Percentiles rank a stretch among this genome's conserved stretches.
Conservation (phyloP, 495 filamentous ascomycete genomes). For the Saxispiralis lemnorum region DNA sequence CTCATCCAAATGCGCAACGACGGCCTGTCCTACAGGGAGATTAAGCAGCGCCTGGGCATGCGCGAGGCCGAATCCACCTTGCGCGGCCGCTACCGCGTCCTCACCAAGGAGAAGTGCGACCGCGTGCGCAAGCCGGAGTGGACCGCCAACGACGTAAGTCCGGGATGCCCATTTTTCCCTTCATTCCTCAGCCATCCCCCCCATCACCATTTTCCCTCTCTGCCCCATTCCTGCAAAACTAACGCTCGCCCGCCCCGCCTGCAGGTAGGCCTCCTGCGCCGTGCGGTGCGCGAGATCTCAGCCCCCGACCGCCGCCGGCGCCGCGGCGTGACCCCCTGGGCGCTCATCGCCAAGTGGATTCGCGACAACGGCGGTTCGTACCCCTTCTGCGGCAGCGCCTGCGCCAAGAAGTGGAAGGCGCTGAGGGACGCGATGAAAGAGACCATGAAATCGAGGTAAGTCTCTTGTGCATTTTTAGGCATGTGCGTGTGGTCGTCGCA, state of each 20-base stretch:
- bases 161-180: background rate
- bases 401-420: constrained; percentile 58
- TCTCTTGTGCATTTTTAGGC: no score
- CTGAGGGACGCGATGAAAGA: background rate
- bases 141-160: constrained; percentile 57
- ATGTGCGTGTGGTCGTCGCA: no score
- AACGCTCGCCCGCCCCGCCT: background rate
- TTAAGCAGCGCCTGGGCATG: constrained; percentile 46
- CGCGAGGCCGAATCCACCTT: constrained; percentile 75
- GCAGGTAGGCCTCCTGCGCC: constrained; percentile 9
- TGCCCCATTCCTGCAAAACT: background rate
- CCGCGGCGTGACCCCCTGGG: background rate
- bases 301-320: background rate
- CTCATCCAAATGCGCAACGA: constrained; percentile 42
- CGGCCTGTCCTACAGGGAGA: constrained; percentile 68
- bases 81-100: constrained; percentile 56
- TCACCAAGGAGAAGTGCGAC: constrained; percentile 60
- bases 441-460: background rate
- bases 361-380: constrained; percentile 55
- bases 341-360: constrained; percentile 37
- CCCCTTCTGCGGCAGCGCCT: constrained; percentile 63
- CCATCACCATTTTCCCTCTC: no score
- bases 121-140: constrained; percentile 66
- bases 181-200: background rate
- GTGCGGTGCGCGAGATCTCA: background rate